Evolutionary conservation across 2,329 filamentous ascomycete species (phyloP).

Genomic region (Exophiala lecanii-corni): DNA sequence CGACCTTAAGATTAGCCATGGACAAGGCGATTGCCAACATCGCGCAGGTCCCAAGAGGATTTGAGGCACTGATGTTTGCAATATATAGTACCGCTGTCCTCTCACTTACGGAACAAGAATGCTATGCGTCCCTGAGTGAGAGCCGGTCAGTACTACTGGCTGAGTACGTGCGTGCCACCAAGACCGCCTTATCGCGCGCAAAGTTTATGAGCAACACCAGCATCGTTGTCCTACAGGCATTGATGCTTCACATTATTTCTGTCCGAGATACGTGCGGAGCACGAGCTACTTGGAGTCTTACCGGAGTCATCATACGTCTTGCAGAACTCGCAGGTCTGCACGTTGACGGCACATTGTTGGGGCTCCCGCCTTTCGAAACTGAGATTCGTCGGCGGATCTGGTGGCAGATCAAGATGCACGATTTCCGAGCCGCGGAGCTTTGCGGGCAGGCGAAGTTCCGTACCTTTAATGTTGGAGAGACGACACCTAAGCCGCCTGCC

Average conservation of each 20-base stretch:
- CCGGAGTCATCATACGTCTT: slow-evolving; percentile 58
- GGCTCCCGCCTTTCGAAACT: slow-evolving; percentile 58
- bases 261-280: slow-evolving; percentile 56
- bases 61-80: slow-evolving; percentile 33
- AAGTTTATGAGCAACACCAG: slow-evolving; percentile 34
- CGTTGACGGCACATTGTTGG: slow-evolving; percentile 54
- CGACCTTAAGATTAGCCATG: slow-evolving; percentile 28
- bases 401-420: slow-evolving; percentile 51
- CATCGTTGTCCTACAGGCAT: slow-evolving; percentile 55
- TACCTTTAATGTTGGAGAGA: slow-evolving; percentile 24
- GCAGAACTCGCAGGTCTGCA: slow-evolving; percentile 65
- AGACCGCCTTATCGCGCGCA: slow-evolving; percentile 22
- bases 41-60: slow-evolving; percentile 19
- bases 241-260: slow-evolving; percentile 55
- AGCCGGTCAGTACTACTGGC: slow-evolving; percentile 24
- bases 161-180: slow-evolving; percentile 24
- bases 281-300: slow-evolving; percentile 58
- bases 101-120: slow-evolving; percentile 30
- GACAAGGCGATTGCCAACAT: slow-evolving; percentile 25
- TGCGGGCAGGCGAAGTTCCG: slow-evolving; percentile 24
- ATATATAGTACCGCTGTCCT: slow-evolving; percentile 32
- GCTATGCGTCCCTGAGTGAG: slow-evolving; percentile 22
- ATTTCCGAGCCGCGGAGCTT: slow-evolving; percentile 30
- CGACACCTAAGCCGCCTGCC: slow-evolving; percentile 37
- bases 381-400: slow-evolving; percentile 63